Percentiles rank a stretch among this genome's conserved stretches.
Evolutionary conservation across 768 basidiomycete genomes (phyloP).

Genomic region (Rhodocollybia butyracea): DNA sequence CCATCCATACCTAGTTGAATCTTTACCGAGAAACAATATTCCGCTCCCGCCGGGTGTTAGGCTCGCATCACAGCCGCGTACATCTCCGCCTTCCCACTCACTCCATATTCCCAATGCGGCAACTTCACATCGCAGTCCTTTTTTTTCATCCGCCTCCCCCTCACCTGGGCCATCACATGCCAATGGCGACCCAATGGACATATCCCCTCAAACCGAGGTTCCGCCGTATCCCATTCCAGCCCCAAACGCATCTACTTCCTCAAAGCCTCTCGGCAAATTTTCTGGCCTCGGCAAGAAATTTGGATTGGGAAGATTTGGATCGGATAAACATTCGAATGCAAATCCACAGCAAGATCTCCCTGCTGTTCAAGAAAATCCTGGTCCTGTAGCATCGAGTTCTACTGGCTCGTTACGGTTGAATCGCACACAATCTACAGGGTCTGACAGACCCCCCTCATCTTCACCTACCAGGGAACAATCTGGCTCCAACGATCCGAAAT

Average conservation of each 20-base stretch:
- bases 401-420: slow-evolving; percentile 61
- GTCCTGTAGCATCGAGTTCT: slow-evolving; percentile 38
- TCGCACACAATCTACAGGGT: slow-evolving; percentile 75
- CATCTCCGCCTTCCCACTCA: too few species aligned
- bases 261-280: slow-evolving; percentile 54
- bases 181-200: slow-evolving; percentile 43
- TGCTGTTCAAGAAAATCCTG: slow-evolving; percentile 69
- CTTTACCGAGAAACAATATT: slow-evolving; percentile 61
- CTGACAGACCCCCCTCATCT: slow-evolving; percentile 54
- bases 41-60: slow-evolving; percentile 56
- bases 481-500: neutral
- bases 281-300: slow-evolving; percentile 67
- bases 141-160: slow-evolving; percentile 31
- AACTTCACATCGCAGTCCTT: slow-evolving; percentile 51
- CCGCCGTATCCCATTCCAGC: slow-evolving; percentile 29
- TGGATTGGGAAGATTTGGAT: slow-evolving; percentile 48
- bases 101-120: too few species aligned
- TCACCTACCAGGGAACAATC: slow-evolving; percentile 32
- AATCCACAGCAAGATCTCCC: slow-evolving; percentile 60
- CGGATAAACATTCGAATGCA: slow-evolving; percentile 77
- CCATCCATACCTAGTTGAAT: slow-evolving; percentile 87
- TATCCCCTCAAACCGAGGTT: slow-evolving; percentile 47
- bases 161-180: slow-evolving; percentile 14
- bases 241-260: neutral
- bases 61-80: slow-evolving; percentile 33